Conservation (phyloP, 495 filamentous ascomycete genomes). For the Symbiotaphrina buchneri region DNA sequence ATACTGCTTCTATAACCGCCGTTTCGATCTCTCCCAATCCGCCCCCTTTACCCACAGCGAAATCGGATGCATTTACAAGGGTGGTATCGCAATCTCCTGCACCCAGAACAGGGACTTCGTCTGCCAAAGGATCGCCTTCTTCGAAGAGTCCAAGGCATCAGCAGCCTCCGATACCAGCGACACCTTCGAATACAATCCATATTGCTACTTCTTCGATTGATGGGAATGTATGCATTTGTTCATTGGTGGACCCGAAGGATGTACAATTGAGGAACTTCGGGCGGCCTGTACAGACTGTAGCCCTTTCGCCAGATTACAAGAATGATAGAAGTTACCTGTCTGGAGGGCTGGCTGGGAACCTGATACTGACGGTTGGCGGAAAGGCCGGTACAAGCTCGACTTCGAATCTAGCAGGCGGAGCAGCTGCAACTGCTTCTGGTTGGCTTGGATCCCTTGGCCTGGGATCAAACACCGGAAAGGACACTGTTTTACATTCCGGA, state of each 20-base stretch:
- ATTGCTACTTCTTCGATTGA: constrained; percentile 89
- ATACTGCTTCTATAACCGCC: constrained; percentile 71
- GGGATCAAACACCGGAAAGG: constrained; percentile 54
- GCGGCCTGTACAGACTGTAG: constrained; percentile 71
- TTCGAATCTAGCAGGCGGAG: constrained; percentile 57
- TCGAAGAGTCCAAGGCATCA: constrained; percentile 21
- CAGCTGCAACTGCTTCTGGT: constrained; percentile 63
- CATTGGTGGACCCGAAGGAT: constrained; percentile 56
- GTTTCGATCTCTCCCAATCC: constrained; percentile 83
- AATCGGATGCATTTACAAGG: constrained; percentile 24
- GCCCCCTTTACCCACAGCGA: constrained; percentile 40
- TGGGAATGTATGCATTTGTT: constrained; percentile 78
- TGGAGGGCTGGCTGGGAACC: constrained; percentile 69
- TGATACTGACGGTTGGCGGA: constrained; percentile 74
- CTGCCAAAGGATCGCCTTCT: constrained; percentile 22
- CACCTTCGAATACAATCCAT: constrained; percentile 67
- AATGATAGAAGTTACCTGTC: constrained; percentile 72
- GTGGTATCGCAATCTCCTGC: constrained; percentile 20
- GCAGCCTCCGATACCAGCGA: constrained; percentile 35
- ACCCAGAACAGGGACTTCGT: constrained; percentile 13
- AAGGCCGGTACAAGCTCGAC: constrained; percentile 52
- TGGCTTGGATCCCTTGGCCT: constrained; percentile 79
- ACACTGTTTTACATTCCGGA: constrained; percentile 73
- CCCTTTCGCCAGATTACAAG: constrained; percentile 81
- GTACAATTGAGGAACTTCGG: constrained; percentile 84